Base-by-base conservation (phyloP, 306 rosid species). In the Vigna hirtella region DNA sequence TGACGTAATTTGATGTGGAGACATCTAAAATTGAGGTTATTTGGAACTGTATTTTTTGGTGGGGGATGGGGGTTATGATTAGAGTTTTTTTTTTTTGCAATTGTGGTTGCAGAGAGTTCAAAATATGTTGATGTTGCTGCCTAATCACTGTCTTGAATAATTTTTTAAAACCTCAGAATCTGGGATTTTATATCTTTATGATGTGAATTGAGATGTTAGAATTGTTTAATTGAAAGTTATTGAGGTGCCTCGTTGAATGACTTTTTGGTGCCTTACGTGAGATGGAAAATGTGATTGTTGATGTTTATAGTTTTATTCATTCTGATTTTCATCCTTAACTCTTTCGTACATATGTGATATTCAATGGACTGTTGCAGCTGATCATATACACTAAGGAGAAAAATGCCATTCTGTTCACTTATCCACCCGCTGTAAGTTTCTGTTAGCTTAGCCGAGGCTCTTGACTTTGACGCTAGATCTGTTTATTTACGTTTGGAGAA, bases 371-470 rank as follows among this genome's bases (percentile, higher is more conserved):
- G 49, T 84, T 93, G 94, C 99, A 93, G 94, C 87, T 96, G 77
- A 84, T 96, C 81, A 82, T 90, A 47, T 93, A 81, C 86, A 84
- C 88, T 3, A 95, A 93, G 91, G 97, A 96, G 96, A 96, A 96
- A 85, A 86, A 90, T 66, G 96, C 96, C 66, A 91, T 96, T 73
- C 87, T 96, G 82, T 93, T 91, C 52, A 96, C 98, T 17, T 86
- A 93, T 85, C 94, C 98, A 82, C 97, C 90, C 8, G 82, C 73
- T 57, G 99, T 96, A 78, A 78, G 93, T 68, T 80, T 78, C 68
- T 79, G 30, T n/a, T 13, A 17, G 72, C 74, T 66, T 48, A 17
- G 42, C 62, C 32, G 18, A 55, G 6, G 32, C 66, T 58, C 26
- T 49, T 61, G 10, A 24, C n/a, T 75, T 57, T 73, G 24, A 34